These are phyloP conservation scores for Holtermannia corniformis DNA, from an alignment of 768 basidiomycete genomes.

Conservation along the genomic window DNA sequence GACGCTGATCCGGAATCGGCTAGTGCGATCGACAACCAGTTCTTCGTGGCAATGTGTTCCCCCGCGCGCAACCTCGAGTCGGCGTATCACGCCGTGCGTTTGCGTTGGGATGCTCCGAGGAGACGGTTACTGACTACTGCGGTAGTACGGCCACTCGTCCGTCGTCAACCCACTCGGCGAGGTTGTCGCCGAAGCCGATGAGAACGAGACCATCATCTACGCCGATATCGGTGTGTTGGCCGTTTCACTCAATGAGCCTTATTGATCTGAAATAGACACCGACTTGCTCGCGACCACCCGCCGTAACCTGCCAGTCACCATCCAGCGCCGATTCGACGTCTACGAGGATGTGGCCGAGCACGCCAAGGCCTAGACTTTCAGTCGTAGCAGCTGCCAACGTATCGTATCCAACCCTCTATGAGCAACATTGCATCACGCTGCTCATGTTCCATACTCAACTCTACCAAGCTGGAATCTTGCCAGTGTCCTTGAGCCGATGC, in stretches of 20 bases:
- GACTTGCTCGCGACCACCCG: constrained; percentile 57
- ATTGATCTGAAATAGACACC: constrained; percentile 48
- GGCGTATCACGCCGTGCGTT: constrained; percentile 62
- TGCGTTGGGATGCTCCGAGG: background rate
- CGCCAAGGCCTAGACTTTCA: no score
- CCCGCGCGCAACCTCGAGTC: constrained; percentile 77
- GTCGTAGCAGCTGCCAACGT: no score
- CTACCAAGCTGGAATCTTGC: no score
- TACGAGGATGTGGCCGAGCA: constrained; percentile 58
- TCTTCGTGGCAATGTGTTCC: constrained; percentile 93
- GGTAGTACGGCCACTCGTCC: constrained; percentile 59
- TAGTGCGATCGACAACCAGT: constrained; percentile 92
- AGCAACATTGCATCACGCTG: no score
- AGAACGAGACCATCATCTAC: constrained; percentile 69
- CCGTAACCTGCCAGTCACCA: constrained; percentile 80
- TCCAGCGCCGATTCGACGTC: constrained; percentile 83
- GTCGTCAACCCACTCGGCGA: constrained; percentile 79
- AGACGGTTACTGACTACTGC: background rate
- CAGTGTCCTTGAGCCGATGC: no score
- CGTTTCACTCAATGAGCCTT: background rate
- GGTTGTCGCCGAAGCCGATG: constrained; percentile 61
- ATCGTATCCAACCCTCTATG: no score
- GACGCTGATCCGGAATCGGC: constrained; percentile 1
- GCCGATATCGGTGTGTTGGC: constrained; percentile 63
- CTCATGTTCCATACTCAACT: no score